These are phyloP conservation scores for Camellia oleifera DNA, from an alignment of 179 eudicot genomes.

Conservation along the genomic window DNA sequence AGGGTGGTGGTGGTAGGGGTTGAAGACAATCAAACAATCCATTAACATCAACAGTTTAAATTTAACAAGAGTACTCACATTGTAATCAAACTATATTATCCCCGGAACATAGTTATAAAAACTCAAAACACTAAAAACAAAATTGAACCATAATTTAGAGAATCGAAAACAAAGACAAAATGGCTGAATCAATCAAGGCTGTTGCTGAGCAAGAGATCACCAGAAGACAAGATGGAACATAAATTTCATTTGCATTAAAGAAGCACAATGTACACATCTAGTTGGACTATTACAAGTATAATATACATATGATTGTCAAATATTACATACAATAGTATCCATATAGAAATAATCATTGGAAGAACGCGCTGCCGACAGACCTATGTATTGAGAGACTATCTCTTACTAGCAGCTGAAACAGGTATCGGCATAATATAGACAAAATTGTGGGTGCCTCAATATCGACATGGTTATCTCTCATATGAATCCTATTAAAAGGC, in stretches of 20 bases:
- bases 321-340: constrained; percentile 6
- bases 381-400: neutral
- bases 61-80: too few species aligned
- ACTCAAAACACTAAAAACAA: too few species aligned
- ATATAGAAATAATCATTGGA: neutral
- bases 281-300: neutral
- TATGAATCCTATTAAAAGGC: neutral
- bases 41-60: too few species aligned
- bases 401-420: neutral
- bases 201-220: neutral
- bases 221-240: neutral
- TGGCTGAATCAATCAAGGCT: too few species aligned
- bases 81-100: too few species aligned
- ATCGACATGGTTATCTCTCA: constrained; percentile 7
- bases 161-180: too few species aligned
- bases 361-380: neutral
- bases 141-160: too few species aligned
- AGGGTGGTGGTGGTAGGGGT: too few species aligned
- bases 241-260: neutral
- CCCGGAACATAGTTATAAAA: too few species aligned
- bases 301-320: neutral
- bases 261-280: neutral
- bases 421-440: neutral
- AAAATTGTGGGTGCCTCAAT: constrained; percentile 6
- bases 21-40: too few species aligned